Percentiles rank a stretch among this genome's conserved stretches.
Evolutionary conservation across 768 basidiomycete species (phyloP).

Genomic region (Hericium erinaceus): DNA sequence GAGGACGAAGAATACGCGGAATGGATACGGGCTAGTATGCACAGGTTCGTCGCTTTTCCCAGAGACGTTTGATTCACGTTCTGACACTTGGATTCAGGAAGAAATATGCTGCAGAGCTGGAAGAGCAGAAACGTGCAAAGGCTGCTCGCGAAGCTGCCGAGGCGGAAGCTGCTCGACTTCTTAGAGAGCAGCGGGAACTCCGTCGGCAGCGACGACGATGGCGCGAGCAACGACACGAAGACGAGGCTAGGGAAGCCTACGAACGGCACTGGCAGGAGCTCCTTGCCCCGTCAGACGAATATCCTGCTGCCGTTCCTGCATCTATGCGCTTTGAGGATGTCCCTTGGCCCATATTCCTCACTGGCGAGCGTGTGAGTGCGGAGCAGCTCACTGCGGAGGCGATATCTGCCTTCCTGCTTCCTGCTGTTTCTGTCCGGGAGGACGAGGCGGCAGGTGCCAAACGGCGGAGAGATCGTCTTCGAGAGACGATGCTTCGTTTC

Average conservation of each 20-base stretch:
- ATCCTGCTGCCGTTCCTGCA: neutral
- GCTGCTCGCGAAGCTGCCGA: constrained; percentile 42
- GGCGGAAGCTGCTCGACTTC: constrained; percentile 44
- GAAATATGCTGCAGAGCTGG: constrained; percentile 59
- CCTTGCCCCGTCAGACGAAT: constrained; percentile 18
- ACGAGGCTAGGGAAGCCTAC: constrained; percentile 45
- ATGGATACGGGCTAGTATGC: constrained; percentile 83
- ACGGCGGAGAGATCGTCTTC: constrained; percentile 40
- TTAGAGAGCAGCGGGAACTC: constrained; percentile 43
- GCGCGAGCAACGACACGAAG: constrained; percentile 33
- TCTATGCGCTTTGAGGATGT: constrained; percentile 40
- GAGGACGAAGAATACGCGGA: constrained; percentile 84
- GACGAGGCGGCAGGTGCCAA: constrained; percentile 21
- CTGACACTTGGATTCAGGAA: constrained; percentile 32
- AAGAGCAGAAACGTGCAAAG: constrained; percentile 48
- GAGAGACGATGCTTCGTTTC: constrained; percentile 55
- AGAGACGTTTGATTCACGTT: neutral
- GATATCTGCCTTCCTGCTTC: constrained; percentile 44
- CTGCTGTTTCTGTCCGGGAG: constrained; percentile 32
- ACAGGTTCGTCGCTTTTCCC: constrained; percentile 39
- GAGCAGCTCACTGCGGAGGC: constrained; percentile 28
- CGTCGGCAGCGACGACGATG: constrained; percentile 39
- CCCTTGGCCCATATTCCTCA: constrained; percentile 47
- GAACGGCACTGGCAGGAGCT: constrained; percentile 42
- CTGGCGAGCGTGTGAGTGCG: neutral